Conservation (phyloP, 371 early-diverging fungal genomes). For the Blakeslea trispora region DNA sequence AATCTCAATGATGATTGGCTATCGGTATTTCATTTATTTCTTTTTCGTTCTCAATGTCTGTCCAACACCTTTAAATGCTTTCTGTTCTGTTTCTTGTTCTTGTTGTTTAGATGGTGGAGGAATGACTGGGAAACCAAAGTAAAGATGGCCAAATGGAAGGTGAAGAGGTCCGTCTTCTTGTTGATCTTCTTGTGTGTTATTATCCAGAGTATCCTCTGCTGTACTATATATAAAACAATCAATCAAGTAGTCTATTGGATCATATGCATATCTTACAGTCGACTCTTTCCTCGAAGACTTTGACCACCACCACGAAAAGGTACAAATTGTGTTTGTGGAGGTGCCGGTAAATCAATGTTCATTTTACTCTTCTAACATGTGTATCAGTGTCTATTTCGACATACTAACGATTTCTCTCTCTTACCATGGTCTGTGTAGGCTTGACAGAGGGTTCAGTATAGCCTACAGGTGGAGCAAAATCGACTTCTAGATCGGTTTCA, state of each 20-base stretch:
- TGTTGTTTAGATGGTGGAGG: slow-evolving; percentile 39
- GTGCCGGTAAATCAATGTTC: slow-evolving; percentile 47
- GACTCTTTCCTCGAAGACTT: slow-evolving; percentile 43
- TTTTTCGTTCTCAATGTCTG: slow-evolving; percentile 46
- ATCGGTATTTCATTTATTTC: slow-evolving; percentile 14
- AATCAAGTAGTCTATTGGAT: neutral
- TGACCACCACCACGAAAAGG: slow-evolving; percentile 48
- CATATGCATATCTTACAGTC: slow-evolving; percentile 25
- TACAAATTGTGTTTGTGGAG: slow-evolving; percentile 39
- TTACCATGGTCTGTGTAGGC: slow-evolving; percentile 48
- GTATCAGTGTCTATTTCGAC: neutral
- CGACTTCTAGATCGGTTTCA: slow-evolving; percentile 98
- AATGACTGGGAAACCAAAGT: slow-evolving; percentile 79
- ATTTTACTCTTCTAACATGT: slow-evolving; percentile 58
- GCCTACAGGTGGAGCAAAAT: slow-evolving; percentile 98
- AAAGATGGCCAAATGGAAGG: slow-evolving; percentile 88
- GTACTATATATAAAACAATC: neutral
- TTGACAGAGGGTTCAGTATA: slow-evolving; percentile 85
- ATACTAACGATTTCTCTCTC: neutral
- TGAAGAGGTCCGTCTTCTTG: slow-evolving; percentile 77
- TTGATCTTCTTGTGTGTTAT: slow-evolving; percentile 27
- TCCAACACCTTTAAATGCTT: slow-evolving; percentile 33
- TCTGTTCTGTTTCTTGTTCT: slow-evolving; percentile 19
- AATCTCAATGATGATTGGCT: too few species aligned
- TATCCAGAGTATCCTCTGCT: slow-evolving; percentile 10